Evolutionary conservation across 1,284 basidiomycete genomes (phyloP).

Genomic region (Cerrena zonata): DNA sequence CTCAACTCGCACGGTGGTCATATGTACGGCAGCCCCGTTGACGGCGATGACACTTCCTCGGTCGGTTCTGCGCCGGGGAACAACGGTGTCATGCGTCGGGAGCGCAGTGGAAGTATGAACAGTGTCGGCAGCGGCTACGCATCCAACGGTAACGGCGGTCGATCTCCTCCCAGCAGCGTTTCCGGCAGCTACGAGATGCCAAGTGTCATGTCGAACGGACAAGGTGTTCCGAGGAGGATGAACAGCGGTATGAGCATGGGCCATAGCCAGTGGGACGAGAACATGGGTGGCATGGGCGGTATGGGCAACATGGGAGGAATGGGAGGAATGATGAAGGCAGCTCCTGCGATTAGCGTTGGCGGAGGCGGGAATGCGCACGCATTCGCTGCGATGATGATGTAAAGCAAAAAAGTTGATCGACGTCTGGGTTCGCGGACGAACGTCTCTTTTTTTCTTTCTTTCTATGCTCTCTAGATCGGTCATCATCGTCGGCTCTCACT

Average conservation of each 20-base stretch:
- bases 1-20: conserved; percentile 18
- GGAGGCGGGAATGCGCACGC: conserved; percentile 33
- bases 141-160: background rate
- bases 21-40: conserved; percentile 28
- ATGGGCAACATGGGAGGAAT: conserved; percentile 11
- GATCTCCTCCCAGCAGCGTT: conserved; percentile 24
- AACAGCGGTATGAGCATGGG: conserved; percentile 9
- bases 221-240: conserved; percentile 20
- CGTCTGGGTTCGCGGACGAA: too few relatives aligned
- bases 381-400: conserved; percentile 36
- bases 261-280: conserved; percentile 1
- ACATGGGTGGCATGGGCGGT: conserved; percentile 1
- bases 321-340: conserved; percentile 28
- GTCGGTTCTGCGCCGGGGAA: conserved; percentile 28
- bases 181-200: conserved; percentile 35
- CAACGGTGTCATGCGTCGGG: conserved; percentile 20
- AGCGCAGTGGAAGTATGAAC: conserved; percentile 37
- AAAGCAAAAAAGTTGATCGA: too few relatives aligned
- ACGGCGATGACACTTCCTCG: conserved; percentile 39
- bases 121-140: conserved; percentile 32
- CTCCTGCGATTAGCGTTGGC: conserved; percentile 32
- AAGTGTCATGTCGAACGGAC: conserved; percentile 20
- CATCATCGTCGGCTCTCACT: background rate
- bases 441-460: background rate
- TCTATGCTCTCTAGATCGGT: background rate